Conservation (phyloP, 2,329 filamentous ascomycete species). For the Trichoderma sp. region DNA sequence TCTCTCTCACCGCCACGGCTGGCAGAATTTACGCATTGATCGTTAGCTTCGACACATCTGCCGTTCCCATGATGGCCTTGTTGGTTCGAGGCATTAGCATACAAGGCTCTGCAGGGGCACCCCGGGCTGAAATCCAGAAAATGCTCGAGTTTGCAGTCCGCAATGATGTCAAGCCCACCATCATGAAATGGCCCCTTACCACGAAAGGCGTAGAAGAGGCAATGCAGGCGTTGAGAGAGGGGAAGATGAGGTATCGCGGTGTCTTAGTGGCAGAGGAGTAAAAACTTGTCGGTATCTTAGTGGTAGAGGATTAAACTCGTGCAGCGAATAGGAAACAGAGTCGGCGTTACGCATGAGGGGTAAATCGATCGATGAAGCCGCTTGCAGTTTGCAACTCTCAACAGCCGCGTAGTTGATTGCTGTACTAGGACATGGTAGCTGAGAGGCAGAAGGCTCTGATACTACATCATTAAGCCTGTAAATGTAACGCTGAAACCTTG, state of each 20-base stretch:
- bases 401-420: neutral
- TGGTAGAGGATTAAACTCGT: neutral
- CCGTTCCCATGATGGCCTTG: conserved; percentile 6
- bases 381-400: neutral
- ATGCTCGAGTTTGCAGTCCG: conserved; percentile 8
- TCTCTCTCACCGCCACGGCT: neutral
- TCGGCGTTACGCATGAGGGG: neutral
- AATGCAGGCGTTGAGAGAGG: conserved; percentile 4
- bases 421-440: neutral
- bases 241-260: conserved; percentile 23
- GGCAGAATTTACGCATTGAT: conserved; percentile 16
- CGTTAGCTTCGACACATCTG: conserved; percentile 8
- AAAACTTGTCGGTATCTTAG: neutral
- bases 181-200: conserved; percentile 17
- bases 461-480: neutral
- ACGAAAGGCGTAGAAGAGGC: conserved; percentile 9
- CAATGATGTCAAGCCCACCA: conserved; percentile 2
- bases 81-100: conserved; percentile 10
- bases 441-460: neutral
- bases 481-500: neutral
- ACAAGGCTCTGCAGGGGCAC: conserved; percentile 10
- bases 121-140: neutral
- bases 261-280: conserved; percentile 10
- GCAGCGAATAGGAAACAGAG: neutral
- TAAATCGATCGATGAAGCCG: neutral